A percentile compares a stretch with the other conserved stretches of the same genome.
Conservation (phyloP, 257 asterid species). For the Solanum etuberosum region DNA sequence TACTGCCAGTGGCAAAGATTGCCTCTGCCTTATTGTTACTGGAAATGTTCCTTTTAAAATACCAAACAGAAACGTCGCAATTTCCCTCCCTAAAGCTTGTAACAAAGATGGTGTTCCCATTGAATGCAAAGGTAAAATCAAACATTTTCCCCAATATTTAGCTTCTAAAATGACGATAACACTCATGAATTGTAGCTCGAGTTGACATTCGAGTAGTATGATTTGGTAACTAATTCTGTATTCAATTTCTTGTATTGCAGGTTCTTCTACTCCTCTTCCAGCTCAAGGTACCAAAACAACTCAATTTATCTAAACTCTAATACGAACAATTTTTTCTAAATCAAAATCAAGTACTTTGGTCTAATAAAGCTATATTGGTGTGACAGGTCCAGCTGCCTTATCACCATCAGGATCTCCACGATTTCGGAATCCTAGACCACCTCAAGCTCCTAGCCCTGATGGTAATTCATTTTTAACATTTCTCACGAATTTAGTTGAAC, state of each 20-base stretch:
- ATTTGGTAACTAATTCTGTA: background rate
- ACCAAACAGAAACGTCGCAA: slow-evolving; percentile 51
- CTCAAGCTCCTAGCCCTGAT: slow-evolving; percentile 13
- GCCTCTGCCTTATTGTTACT: slow-evolving; percentile 50
- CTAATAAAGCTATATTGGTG: background rate
- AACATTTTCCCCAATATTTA: background rate
- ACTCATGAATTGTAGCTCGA: background rate
- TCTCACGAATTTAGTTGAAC: background rate
- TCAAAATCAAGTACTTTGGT: background rate
- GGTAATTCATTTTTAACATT: slow-evolving; percentile 8
- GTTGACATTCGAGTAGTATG: background rate
- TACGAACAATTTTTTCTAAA: background rate
- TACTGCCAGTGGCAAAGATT: slow-evolving; percentile 51
- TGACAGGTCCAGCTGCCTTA: slow-evolving; percentile 18
- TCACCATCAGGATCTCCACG: slow-evolving; percentile 12
- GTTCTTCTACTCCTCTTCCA: slow-evolving; percentile 42
- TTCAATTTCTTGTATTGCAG: slow-evolving; percentile 5
- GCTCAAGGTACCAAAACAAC: slow-evolving; percentile 41
- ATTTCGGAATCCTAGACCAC: slow-evolving; percentile 11
- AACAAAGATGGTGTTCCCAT: slow-evolving; percentile 55
- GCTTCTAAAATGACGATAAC: background rate
- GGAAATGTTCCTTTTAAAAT: slow-evolving; percentile 49
- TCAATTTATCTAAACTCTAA: background rate
- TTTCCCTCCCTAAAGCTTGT: slow-evolving; percentile 68
- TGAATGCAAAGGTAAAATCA: slow-evolving; percentile 54